Evolutionary conservation across 2,329 filamentous ascomycete species (phyloP), one percentile per base, ranked within the genome.

Genomic region (Clonostachys rhizophaga): DNA sequence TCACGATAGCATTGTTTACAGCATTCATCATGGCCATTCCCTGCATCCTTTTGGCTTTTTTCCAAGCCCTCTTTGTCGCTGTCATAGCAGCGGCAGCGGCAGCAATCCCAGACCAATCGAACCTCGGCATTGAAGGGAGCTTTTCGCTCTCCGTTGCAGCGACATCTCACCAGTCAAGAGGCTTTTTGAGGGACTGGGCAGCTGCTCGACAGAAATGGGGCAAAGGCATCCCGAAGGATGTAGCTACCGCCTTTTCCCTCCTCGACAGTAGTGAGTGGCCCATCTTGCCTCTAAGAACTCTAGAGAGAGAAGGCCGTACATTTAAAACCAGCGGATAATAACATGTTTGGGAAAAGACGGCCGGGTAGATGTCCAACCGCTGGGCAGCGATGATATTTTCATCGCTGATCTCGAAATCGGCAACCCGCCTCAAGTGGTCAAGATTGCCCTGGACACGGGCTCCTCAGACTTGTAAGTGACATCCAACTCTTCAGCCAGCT

Each of bases 401-500:
- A 58, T 74, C 24, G 64, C 69, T 33, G 66, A 75, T 30, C 55
- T 75, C 24, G 57, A 67, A 43, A 57, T 79, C 42, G 76, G 76
- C 10, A 72, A 63, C 13, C 76, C 76, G 0, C 66, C 71, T 1
- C 75, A 79, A 50, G 62, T 57, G 6, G 47, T 78, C 40, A 70
- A 68, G 42, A 56, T 79, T 40, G 69, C 75, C n/a, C 54, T 79
- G 20, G 76, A 79, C 52, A 79, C 75, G 3, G 78, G 76, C 11
- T 81, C 77, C 8, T 67, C 72, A 10, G 78, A 81, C 49, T 63
- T 78, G 84, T 94, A 77, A 78, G 86, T 42, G 14, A n/a, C 16
- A 7, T 3, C 7, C 2, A 9, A n/a, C 17, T 40, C 9, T 40
- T 18, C 3, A 40, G 10, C 3, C 17, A 40, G 11, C n/a, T 40